Evolutionary conservation across 352 stramenopile species (phyloP).

Genomic region (Plasmopara muralis): DNA sequence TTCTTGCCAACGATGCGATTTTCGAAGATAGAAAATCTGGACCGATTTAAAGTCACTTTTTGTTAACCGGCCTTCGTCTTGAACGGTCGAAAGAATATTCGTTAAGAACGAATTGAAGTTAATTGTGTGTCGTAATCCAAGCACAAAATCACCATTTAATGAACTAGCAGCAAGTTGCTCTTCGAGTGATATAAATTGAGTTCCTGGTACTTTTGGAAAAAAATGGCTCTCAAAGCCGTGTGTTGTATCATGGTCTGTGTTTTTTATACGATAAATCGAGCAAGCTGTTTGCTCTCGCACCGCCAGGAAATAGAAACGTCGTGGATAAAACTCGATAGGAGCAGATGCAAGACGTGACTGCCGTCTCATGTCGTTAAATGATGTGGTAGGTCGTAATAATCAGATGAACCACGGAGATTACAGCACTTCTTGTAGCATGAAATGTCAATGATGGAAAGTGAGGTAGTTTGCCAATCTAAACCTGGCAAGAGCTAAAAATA

Average conservation of each 20-base stretch:
- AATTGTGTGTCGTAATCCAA: slow-evolving; percentile 39
- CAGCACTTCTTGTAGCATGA: slow-evolving; percentile 16
- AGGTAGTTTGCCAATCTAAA: slow-evolving; percentile 3
- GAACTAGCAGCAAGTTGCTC: slow-evolving; percentile 18
- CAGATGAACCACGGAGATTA: not conserved
- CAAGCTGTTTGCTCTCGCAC: slow-evolving; percentile 28
- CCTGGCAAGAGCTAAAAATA: slow-evolving; percentile 28
- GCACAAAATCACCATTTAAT: slow-evolving; percentile 9
- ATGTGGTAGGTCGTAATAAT: not conserved
- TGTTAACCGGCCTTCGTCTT: not conserved
- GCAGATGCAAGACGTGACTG: slow-evolving; percentile 24
- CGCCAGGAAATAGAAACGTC: slow-evolving; percentile 49
- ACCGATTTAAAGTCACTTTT: slow-evolving; percentile 8
- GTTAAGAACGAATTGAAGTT: slow-evolving; percentile 51
- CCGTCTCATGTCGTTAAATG: slow-evolving; percentile 37
- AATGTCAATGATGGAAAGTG: slow-evolving; percentile 9
- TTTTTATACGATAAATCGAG: slow-evolving; percentile 7
- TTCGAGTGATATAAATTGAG: slow-evolving; percentile 41
- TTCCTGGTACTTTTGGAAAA: slow-evolving; percentile 32
- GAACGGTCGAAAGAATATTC: slow-evolving; percentile 6
- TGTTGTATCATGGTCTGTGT: not conserved
- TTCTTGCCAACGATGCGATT: slow-evolving; percentile 29
- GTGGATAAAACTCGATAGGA: slow-evolving; percentile 54
- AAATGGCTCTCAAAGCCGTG: slow-evolving; percentile 3
- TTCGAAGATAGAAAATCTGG: slow-evolving; percentile 50